Conservation (phyloP, 306 rosid genomes). For the cucumber (Cucumis sativus) region Cucumber_9930_V3 NC_026657.2:40302501-40303000, state of each 20-base stretch:
- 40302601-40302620: background rate
- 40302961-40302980: background rate
- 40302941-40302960: background rate
- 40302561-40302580: background rate
- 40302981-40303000: background rate
- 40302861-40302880: slow-evolving; percentile 21
- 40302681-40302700: background rate
- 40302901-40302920: background rate
- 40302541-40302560: background rate
- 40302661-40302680: background rate
- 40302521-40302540: background rate
- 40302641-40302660: background rate
- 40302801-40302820: slow-evolving; percentile 75
- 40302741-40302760: slow-evolving; percentile 79
- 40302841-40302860: slow-evolving; percentile 84
- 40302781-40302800: slow-evolving; percentile 80
- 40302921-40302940: background rate
- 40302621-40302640: background rate
- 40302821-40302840: slow-evolving; percentile 83
- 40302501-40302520: background rate
- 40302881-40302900: background rate
- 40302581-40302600: background rate
- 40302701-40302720: slow-evolving; percentile 66
- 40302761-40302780: slow-evolving; percentile 87
- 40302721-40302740: slow-evolving; percentile 94